Evolutionary conservation across 2,329 filamentous ascomycete species (phyloP), one percentile per base, ranked within the genome.

Genomic region (Phyllachora maydis): DNA sequence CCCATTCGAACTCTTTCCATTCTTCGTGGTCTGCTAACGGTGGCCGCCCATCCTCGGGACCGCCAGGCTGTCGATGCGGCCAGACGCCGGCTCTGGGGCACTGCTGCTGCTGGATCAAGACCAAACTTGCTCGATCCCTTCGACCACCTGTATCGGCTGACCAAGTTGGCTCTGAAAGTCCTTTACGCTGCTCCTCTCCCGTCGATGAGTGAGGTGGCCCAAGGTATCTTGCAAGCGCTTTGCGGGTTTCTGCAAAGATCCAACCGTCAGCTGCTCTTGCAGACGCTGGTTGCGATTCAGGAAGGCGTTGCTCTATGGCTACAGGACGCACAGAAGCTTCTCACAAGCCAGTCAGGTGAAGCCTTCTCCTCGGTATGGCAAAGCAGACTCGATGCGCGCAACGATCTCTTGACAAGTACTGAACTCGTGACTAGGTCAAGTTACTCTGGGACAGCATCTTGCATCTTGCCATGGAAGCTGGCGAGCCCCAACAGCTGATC

Each of bases 61-160:
- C 54, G 55, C 5, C 61, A 68, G 30, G 61, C 66, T 8, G 49
- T 81, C 4, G 74, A 81, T 27, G 58, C 64, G 24, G 69, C 65
- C 25, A 56, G 65, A 23, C 62, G 64, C 23, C 58, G 57, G n/a
- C 49, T 83, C 1, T 81, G 73, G 72, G 67, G 67, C 4, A 59
- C 58, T 2, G 39, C 45, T 1, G 43, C 43, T 17, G 43, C 46
- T 1, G 50, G 49, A 3, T 9, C 16, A 18, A 14, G 51, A 24
- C 43, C 45, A 1, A 32, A 49, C 18, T 50, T 49, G 4, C 60
- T 54, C 28, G 63, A 82, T 35, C 65, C 72, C 0, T 77, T 72
- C 32, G 60, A 70, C 25, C 52, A 65, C 25, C 45, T 90, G 1
- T 76, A 82, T 37, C 57, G 56, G 20, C 55, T 73, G 9, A 47